phyloP scores from a whole-genome alignment of 148 eudicot species.

The Rhododendron kiyosumense region DNA sequence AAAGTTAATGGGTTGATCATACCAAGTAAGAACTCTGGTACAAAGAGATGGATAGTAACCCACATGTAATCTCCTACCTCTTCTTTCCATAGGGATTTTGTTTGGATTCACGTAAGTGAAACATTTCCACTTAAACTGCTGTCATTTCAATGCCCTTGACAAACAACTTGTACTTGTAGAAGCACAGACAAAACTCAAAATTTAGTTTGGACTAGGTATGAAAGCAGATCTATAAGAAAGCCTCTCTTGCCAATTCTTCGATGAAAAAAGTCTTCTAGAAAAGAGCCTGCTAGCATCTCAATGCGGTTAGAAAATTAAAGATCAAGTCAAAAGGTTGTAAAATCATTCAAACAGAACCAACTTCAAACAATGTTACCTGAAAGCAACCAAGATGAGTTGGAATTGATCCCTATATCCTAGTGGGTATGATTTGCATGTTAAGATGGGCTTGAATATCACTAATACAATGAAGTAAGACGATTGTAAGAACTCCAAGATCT shows the following conservation, averaged over 20 bases:
- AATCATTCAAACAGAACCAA: background rate
- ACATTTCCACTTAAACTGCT: background rate
- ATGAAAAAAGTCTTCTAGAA: background rate
- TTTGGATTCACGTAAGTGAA: background rate
- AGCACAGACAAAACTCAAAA: background rate
- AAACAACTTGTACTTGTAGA: background rate
- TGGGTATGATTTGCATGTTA: background rate
- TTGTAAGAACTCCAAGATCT: background rate
- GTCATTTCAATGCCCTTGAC: background rate
- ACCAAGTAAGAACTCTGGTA: background rate
- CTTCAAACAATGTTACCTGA: slow-evolving; percentile 3
- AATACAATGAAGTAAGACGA: background rate
- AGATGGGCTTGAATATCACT: background rate
- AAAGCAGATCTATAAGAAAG: background rate
- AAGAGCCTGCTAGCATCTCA: background rate
- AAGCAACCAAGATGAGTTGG: background rate
- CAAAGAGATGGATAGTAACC: background rate
- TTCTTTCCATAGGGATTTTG: background rate
- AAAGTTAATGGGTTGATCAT: background rate
- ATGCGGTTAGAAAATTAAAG: background rate
- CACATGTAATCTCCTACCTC: background rate
- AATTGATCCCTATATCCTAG: background rate
- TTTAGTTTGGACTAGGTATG: background rate
- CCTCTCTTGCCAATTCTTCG: background rate
- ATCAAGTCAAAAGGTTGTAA: background rate